Evolutionary conservation across 2,329 filamentous ascomycete genomes (phyloP).

Genomic region (Aspergillus sp.): DNA sequence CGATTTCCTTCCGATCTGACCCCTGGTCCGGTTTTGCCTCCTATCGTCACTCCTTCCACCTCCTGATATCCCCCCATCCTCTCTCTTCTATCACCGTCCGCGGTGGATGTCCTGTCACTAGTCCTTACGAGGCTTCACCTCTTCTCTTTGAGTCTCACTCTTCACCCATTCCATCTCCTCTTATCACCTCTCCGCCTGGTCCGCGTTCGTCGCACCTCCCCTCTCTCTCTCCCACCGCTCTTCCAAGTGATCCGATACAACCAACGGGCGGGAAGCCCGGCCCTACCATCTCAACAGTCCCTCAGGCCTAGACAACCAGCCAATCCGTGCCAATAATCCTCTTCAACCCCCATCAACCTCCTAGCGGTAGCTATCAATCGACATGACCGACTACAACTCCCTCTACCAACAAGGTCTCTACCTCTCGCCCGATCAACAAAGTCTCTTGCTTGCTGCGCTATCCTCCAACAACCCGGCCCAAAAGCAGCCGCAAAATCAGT

Average conservation of each 20-base stretch:
- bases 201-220: not conserved
- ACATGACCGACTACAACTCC: slow-evolving; percentile 39
- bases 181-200: not conserved
- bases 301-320: not conserved
- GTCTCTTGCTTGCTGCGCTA: slow-evolving; percentile 70
- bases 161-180: not conserved
- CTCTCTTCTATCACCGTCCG: too few relatives aligned
- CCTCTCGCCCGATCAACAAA: slow-evolving; percentile 73
- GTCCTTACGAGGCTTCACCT: too few relatives aligned
- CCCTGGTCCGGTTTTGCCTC: not conserved
- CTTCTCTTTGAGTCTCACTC: too few relatives aligned
- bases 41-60: not conserved
- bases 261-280: slow-evolving; percentile 36
- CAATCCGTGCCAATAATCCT: not conserved
- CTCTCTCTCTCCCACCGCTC: slow-evolving; percentile 2
- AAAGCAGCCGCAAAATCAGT: slow-evolving; percentile 22
- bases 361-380: slow-evolving; percentile 3
- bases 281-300: slow-evolving; percentile 8
- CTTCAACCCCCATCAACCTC: not conserved
- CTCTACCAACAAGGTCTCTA: slow-evolving; percentile 58
- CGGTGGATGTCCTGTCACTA: too few relatives aligned
- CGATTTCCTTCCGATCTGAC: not conserved
- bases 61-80: not conserved
- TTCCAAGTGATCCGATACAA: slow-evolving; percentile 13
- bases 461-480: slow-evolving; percentile 61